Evolutionary conservation across 2,329 filamentous ascomycete genomes (phyloP), one percentile per base, ranked within the genome.

Genomic region (Neodidymelliopsis sp.): DNA sequence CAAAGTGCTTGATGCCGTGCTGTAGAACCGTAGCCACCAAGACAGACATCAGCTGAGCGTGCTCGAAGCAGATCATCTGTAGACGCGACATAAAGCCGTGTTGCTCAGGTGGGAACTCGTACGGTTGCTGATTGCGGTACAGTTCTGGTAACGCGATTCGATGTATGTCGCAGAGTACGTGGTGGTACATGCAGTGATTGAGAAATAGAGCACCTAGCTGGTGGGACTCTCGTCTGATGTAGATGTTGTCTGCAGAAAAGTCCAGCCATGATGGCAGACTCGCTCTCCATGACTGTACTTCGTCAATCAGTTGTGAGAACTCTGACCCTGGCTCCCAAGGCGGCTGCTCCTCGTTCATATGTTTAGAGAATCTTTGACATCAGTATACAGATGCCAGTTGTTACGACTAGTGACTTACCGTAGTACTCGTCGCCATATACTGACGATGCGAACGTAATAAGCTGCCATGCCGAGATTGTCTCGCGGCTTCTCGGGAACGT

Each of bases 151-250:
- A 53, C 6, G 66, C 56, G 13, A 69, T 68, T 7, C 66, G 60
- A 39, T 69, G 65, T 4, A 69, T 58, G 25, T 69, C 66, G 39
- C 65, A 67, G 42, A 67, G 53, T 3, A 68, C 66, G 31, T 69
- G 66, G 27, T 69, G 65, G 28, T 69, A 69, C 65, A 69, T 68
- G 63, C 65, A 68, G 27, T 69, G 66, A 7, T 68, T 62, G 16
- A 69, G 60, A 13, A 69, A 61, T 0, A 69, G 54, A n/a, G 62
- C 62, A 20, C 66, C 65, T 13, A 69, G 59, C 29, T 69, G 66
- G 12, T 67, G 65, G 1, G 66, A 65, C 39, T 67, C 66, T n/a
- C 62, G 60, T 24, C 66, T 59, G 28, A 69, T 69, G 48, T 69
- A 69, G 36, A 69, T 68, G 49, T 69, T 69, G 25, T 69, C 66